These are phyloP conservation scores for Alternaria arborescens DNA, from an alignment of 2,329 filamentous ascomycete species.

Conservation along the genomic window DNA sequence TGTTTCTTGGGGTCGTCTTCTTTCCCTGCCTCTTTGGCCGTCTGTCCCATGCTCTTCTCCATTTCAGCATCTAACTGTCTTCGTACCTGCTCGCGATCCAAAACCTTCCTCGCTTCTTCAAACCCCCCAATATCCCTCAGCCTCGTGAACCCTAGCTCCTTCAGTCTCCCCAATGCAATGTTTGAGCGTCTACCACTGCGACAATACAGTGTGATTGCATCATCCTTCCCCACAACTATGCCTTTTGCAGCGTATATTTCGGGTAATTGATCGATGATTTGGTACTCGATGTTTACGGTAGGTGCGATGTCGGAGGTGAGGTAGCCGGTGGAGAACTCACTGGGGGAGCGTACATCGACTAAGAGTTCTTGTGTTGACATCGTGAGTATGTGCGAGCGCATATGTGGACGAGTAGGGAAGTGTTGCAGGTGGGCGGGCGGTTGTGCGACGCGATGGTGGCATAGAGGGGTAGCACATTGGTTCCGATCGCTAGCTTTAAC, in stretches of 20 bases:
- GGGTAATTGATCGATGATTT: constrained; percentile 41
- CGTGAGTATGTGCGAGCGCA: background rate
- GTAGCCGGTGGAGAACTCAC: constrained; percentile 46
- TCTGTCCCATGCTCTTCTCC: constrained; percentile 1
- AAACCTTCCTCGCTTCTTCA: constrained; percentile 41
- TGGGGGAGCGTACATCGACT: constrained; percentile 50
- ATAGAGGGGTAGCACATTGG: background rate
- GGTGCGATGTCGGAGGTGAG: constrained; percentile 35
- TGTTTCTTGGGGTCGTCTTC: constrained; percentile 19
- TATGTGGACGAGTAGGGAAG: background rate
- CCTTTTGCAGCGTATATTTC: constrained; percentile 28
- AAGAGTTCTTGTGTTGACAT: constrained; percentile 32
- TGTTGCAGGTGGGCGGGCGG: background rate
- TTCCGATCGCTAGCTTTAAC: constrained; percentile 4
- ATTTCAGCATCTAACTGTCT: constrained; percentile 24
- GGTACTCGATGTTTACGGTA: constrained; percentile 51
- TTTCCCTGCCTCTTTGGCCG: background rate
- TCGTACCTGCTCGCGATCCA: constrained; percentile 39
- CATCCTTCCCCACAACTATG: constrained; percentile 32
- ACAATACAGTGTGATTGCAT: constrained; percentile 50
- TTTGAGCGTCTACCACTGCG: constrained; percentile 46
- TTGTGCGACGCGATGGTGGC: background rate
- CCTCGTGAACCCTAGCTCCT: constrained; percentile 37
- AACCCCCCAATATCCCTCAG: constrained; percentile 50
- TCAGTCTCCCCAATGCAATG: constrained; percentile 44